A percentile compares a stretch with the other conserved stretches of the same genome.
Conservation (phyloP, 225 moss, liverwort and hornwort species). For the Pseudisothecium myosuroides region DNA sequence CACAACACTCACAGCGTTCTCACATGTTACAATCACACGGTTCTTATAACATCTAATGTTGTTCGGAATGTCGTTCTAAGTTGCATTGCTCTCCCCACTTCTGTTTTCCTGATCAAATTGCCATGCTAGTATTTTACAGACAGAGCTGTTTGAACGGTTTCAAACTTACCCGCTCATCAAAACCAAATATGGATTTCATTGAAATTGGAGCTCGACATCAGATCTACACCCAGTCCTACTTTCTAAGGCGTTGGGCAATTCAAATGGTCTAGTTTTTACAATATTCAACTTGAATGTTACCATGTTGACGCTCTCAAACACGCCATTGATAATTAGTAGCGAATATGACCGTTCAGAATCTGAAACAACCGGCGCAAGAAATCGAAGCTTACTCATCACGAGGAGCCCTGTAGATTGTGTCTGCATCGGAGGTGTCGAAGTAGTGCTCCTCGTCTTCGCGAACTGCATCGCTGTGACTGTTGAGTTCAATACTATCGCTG, state of each 20-base stretch:
- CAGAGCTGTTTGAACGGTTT: neutral
- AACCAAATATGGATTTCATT: neutral
- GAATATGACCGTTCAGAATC: neutral
- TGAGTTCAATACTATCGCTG: neutral
- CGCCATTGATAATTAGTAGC: neutral
- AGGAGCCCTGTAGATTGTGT: slow-evolving; percentile 2
- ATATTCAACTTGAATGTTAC: neutral
- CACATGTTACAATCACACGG: neutral
- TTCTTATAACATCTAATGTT: neutral
- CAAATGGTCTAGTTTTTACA: too few relatives aligned
- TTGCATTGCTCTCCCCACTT: neutral
- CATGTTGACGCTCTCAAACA: neutral
- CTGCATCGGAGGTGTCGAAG: slow-evolving; percentile 21
- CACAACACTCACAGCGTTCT: neutral
- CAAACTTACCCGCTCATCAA: neutral
- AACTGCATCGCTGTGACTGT: neutral
- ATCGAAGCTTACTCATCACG: neutral
- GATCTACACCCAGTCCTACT: neutral
- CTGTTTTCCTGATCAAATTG: neutral
- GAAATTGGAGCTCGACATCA: neutral
- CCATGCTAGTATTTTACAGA: neutral
- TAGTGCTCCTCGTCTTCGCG: neutral
- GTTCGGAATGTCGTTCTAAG: neutral
- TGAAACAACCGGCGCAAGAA: neutral
- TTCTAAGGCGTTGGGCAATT: neutral